Conservation (phyloP, 176 grass and related monocot genomes). For the Elymus sibiricus region DNA sequence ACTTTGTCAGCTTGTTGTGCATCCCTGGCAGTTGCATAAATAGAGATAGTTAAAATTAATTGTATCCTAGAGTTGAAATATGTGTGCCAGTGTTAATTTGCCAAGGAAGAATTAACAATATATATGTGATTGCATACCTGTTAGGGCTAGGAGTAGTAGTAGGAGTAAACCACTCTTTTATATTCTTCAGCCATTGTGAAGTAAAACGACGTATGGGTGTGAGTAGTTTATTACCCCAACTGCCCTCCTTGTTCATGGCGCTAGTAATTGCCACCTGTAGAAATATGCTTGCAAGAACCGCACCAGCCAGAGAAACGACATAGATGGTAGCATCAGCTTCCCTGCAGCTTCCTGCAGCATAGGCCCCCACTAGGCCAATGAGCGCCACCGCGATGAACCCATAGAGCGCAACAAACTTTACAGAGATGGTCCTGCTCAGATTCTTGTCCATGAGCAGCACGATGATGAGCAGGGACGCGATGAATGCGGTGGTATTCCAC, state of each 20-base stretch:
- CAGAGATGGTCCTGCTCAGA: neutral
- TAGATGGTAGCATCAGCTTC: neutral
- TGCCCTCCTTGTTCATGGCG: neutral
- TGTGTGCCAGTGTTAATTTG: neutral
- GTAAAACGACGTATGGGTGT: too few species aligned
- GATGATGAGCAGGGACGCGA: slow-evolving; percentile 1
- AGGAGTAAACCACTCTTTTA: neutral
- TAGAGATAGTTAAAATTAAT: neutral
- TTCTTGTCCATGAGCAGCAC: neutral
- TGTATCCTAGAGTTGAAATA: neutral
- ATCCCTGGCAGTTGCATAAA: neutral
- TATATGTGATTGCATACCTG: neutral
- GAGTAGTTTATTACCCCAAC: neutral
- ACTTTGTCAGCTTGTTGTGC: too few species aligned
- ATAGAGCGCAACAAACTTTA: neutral
- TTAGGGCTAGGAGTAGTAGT: too few species aligned
- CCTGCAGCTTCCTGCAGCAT: slow-evolving; percentile 7
- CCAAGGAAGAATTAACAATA: neutral
- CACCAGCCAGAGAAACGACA: neutral
- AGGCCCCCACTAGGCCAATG: neutral
- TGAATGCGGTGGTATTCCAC: neutral
- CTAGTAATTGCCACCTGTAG: neutral
- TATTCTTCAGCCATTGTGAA: neutral
- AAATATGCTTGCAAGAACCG: neutral
- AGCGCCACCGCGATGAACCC: neutral